Percentiles rank a stretch among this genome's conserved stretches.
These are phyloP conservation scores for Senna siamea DNA, from an alignment of 306 rosid species.

Conservation along the genomic window DNA sequence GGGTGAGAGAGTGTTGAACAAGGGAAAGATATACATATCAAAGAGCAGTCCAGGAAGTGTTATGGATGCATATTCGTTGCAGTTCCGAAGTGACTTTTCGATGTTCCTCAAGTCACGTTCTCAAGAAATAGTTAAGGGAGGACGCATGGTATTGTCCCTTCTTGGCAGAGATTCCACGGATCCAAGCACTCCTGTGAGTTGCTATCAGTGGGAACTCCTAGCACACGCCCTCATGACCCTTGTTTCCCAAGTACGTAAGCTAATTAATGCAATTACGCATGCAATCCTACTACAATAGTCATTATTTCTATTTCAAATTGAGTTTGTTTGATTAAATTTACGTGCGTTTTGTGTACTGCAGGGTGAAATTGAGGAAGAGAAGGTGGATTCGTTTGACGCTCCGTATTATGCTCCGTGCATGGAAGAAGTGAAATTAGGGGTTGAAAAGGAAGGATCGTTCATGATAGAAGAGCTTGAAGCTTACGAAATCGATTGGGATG, in stretches of 20 bases:
- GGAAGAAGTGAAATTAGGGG: conserved; percentile 53
- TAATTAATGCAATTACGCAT: too few species aligned
- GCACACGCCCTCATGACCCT: conserved; percentile 61
- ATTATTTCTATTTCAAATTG: too few species aligned
- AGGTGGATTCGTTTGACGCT: conserved; percentile 71
- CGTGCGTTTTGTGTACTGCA: not conserved
- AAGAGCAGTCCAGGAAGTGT: conserved; percentile 65
- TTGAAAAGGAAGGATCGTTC: conserved; percentile 73
- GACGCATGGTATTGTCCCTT: conserved; percentile 70
- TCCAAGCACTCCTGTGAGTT: conserved; percentile 51
- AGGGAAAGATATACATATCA: conserved; percentile 72
- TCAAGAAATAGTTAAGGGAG: conserved; percentile 53
- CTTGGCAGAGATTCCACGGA: conserved; percentile 62
- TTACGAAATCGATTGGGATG: conserved; percentile 68
- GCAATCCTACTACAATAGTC: too few species aligned
- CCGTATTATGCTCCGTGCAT: conserved; percentile 78
- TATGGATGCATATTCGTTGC: conserved; percentile 58
- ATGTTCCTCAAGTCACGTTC: conserved; percentile 59
- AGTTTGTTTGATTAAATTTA: too few species aligned
- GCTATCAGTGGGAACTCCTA: conserved; percentile 73
- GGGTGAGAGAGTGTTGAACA: too few species aligned
- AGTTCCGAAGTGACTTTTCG: conserved; percentile 60
- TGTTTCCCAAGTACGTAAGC: conserved; percentile 59
- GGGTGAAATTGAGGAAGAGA: conserved; percentile 68
- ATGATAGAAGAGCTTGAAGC: conserved; percentile 42